Conservation (phyloP, 2,329 filamentous ascomycete species). For the Verticillium longisporum region DNA sequence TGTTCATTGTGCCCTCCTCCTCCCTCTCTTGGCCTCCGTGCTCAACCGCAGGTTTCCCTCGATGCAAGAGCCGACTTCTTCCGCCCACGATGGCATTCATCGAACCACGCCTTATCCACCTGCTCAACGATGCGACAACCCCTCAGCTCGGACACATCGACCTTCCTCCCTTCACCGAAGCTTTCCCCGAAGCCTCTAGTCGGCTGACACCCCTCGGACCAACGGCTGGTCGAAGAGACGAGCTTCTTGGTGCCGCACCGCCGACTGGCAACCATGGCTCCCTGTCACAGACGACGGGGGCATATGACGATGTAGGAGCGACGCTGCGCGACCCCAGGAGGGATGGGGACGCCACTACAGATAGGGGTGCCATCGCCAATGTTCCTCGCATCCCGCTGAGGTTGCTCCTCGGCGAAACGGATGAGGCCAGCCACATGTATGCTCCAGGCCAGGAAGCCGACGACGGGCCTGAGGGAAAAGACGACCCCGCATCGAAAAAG, state of each 20-base stretch:
- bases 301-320: not conserved
- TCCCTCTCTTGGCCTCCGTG: conserved; percentile 9
- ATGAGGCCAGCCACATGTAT: not conserved
- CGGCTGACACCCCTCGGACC: conserved; percentile 46
- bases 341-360: conserved; percentile 3
- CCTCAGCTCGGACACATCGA: conserved; percentile 42
- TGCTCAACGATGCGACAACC: conserved; percentile 51
- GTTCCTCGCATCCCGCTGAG: conserved; percentile 23
- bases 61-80: conserved; percentile 8
- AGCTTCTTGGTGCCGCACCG: conserved; percentile 18
- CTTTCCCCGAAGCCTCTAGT: conserved; percentile 34
- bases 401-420: conserved; percentile 30
- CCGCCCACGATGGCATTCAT: conserved; percentile 53
- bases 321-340: conserved; percentile 2
- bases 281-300: not conserved
- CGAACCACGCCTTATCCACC: conserved; percentile 60
- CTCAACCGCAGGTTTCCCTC: not conserved
- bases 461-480: conserved; percentile 32
- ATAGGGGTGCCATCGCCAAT: conserved; percentile 3
- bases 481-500: conserved; percentile 47
- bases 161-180: conserved; percentile 43
- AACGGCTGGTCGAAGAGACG: conserved; percentile 34
- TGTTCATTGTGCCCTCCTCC: conserved; percentile 4
- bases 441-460: conserved; percentile 15
- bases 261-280: conserved; percentile 8